Evolutionary conservation across 345 rosid genomes (phyloP), one percentile per base, ranked within the genome.

Genomic region (Murraya paniculata): DNA sequence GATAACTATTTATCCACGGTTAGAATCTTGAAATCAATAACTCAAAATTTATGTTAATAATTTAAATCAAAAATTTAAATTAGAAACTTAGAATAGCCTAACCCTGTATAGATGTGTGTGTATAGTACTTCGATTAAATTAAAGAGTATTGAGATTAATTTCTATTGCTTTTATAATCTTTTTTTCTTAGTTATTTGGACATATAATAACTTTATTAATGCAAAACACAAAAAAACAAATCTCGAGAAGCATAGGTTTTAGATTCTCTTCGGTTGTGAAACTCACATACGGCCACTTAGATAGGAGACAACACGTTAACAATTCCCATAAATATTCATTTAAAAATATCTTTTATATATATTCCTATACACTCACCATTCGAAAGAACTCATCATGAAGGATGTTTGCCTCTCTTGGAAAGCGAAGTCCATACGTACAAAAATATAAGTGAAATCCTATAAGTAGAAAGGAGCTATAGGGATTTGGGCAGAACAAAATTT

Each of bases 381-480:
- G 72, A 87, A 81, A 81, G 76, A 68, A 80, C 73, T 70, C 81
- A 72, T 85, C 72, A 53, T 72, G 73, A 61, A 80, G 87, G 82
- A 85, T 88, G 85, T 85, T 83, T 86, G 87, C 84, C 62, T 86
- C 78, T 82, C 83, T 79, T 19, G 67, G 39, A 53, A 81, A 77
- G 10, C 2, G 64, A 18, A 45, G 53, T 18, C 2, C 30, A 14
- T 31, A 53, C 1, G 0, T 4, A 13, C 6, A 13, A 53, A 35
- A 62, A 45, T 25, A 38, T 25, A 22, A 48, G 36, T 28, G 25
- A 41, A n/a, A 48, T 9, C 57, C 24, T n/a, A n/a, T n/a, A 65
- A 7, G 67, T 24, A 28, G 41, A 70, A 45, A 30, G 19, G 7
- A 4, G 30, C 22, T 9, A 30, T 66, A 35, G 56, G 69, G 59